These are phyloP conservation scores for Knoxia roxburghii DNA, from an alignment of 257 asterid genomes.

Conservation along the genomic window DNA sequence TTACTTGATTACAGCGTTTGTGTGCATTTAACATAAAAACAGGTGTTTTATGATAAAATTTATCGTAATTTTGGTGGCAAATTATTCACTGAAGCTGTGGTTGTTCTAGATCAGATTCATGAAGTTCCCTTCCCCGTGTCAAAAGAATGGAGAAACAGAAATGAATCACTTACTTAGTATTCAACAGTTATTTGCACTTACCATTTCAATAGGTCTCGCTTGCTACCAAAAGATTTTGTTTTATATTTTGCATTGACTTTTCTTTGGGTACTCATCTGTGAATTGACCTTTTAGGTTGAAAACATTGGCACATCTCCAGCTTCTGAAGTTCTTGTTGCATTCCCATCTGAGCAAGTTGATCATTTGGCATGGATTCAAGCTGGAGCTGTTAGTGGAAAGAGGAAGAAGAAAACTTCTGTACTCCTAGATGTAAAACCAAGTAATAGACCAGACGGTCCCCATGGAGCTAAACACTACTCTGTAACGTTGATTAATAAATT, in stretches of 20 bases:
- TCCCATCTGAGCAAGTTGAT: conserved; percentile 67
- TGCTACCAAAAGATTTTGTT: background rate
- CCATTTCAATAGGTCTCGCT: background rate
- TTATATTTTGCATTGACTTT: background rate
- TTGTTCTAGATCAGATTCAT: background rate
- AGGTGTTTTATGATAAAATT: background rate
- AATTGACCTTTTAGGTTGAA: conserved; percentile 54
- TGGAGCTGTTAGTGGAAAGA: conserved; percentile 61
- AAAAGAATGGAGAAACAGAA: background rate
- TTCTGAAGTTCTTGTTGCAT: conserved; percentile 67
- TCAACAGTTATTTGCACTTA: background rate
- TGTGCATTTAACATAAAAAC: background rate
- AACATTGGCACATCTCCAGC: conserved; percentile 61
- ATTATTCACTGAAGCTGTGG: background rate
- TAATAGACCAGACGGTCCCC: conserved; percentile 55
- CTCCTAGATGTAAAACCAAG: conserved; percentile 68
- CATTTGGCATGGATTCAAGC: conserved; percentile 79
- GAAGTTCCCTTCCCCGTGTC: background rate
- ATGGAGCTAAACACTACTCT: conserved; percentile 63
- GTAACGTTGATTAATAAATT: conserved; percentile 53
- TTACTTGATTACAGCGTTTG: background rate
- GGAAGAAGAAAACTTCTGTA: conserved; percentile 63
- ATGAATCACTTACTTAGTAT: background rate
- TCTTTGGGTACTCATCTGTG: conserved; percentile 8
- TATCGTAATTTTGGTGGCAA: background rate